Percentiles rank a stretch among this genome's conserved stretches.
These are phyloP conservation scores for Monosporascus sp. DNA, from an alignment of 2,329 filamentous ascomycete species.

Conservation along the genomic window DNA sequence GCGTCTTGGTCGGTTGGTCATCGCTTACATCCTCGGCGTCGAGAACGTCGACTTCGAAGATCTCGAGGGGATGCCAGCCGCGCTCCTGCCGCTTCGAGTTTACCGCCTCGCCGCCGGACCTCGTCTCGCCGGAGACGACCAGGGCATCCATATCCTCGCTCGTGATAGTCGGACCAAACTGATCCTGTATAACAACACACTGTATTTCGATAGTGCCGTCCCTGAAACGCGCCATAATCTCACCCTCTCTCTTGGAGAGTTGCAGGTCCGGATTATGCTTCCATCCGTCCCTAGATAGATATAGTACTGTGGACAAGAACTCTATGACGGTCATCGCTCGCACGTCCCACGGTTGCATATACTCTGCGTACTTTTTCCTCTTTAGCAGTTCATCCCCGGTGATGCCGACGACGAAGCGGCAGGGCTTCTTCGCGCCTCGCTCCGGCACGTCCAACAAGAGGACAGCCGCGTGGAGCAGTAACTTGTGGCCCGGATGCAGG, in stretches of 20 bases:
- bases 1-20: conserved; percentile 32
- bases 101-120: conserved; percentile 75
- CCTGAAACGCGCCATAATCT: conserved; percentile 54
- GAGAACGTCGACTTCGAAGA: conserved; percentile 88
- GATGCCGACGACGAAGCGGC: conserved; percentile 74
- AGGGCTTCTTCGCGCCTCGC: conserved; percentile 33
- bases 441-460: conserved; percentile 59
- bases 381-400: conserved; percentile 81
- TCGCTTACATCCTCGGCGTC: conserved; percentile 58
- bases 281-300: conserved; percentile 37
- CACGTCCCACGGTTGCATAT: conserved; percentile 73
- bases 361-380: conserved; percentile 83
- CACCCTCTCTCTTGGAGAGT: conserved; percentile 31
- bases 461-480: conserved; percentile 84
- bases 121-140: conserved; percentile 84
- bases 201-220: conserved; percentile 61
- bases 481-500: conserved; percentile 89
- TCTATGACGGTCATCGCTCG: conserved; percentile 65
- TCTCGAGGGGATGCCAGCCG: conserved; percentile 69
- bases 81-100: conserved; percentile 75
- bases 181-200: conserved; percentile 80
- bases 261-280: conserved; percentile 35
- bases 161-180: conserved; percentile 86
- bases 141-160: conserved; percentile 73
- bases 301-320: conserved; percentile 66